These are phyloP conservation scores for cucumber (Cucumis sativus) DNA, from an alignment of 306 rosid genomes.

Conservation along the genomic window Cucumber_9930_V3 NC_026657.2:20496501-20497000, in stretches of 20 bases:
- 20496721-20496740: neutral
- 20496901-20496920: slow-evolving; percentile 60
- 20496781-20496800: too few relatives aligned
- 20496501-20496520: too few relatives aligned
- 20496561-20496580: too few relatives aligned
- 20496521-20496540: too few relatives aligned
- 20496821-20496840: slow-evolving; percentile 35
- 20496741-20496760: too few relatives aligned
- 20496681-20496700: too few relatives aligned
- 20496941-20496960: slow-evolving; percentile 54
- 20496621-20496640: too few relatives aligned
- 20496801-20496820: slow-evolving; percentile 9
- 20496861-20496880: slow-evolving; percentile 49
- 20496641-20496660: neutral
- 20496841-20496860: slow-evolving; percentile 42
- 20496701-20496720: neutral
- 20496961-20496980: slow-evolving; percentile 64
- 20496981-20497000: slow-evolving; percentile 61
- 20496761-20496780: too few relatives aligned
- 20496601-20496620: neutral
- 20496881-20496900: slow-evolving; percentile 31
- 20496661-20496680: neutral
- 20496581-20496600: too few relatives aligned
- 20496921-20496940: slow-evolving; percentile 49
- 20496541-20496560: too few relatives aligned